Base-by-base conservation (phyloP, 2,329 filamentous ascomycete species). In the Fusarium veterinarium region DNA sequence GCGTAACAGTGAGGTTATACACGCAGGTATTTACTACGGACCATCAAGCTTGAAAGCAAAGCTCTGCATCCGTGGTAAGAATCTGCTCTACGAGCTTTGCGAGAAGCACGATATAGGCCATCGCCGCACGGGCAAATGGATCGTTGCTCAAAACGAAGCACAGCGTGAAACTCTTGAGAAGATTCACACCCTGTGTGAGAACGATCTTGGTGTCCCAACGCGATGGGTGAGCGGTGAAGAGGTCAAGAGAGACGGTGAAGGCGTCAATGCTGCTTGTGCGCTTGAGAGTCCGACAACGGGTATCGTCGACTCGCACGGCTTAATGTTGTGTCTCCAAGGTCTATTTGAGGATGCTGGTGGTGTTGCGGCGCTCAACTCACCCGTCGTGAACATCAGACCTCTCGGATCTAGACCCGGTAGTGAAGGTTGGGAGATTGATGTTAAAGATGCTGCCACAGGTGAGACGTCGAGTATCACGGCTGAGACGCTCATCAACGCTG, bases 1-100 rank as follows among this genome's bases (percentile, higher is more conserved):
- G 73, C 91, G 95, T 75, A 98, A 97, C 84, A 95, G 93, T 79
- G 95, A 98, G 88, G 95, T 98, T 61, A 97, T 99, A 76, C 96
- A 99, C 81, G 96, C 94, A 2, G 96, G 96, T 19, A 88, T 98
- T 72, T 98, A 98, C 87, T 98, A 98, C 82, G 93, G 93, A 20
- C 80, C 86, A 10, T 82, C 84, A 44, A 92, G 91, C 3, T 89
- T 98, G 59, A 99, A 99, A 83, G 94, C 95, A 2, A 84, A 84
- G 20, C 89, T 99, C 17, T 99, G 96, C 83, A 86, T 98, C 72
- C 84, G 86, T 37, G 96, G 96, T 67, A 91, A 91, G 75, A 80
- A 91, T 37, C 86, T 94, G 80, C 86, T 98, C 66, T 99, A 99
- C 83, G 87, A 86, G 8, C 89, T 97, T 45, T 98, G 95, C 84